Base-by-base conservation (phyloP, 1,139 yeast species). In the Sugiyamaella sp. region DNA sequence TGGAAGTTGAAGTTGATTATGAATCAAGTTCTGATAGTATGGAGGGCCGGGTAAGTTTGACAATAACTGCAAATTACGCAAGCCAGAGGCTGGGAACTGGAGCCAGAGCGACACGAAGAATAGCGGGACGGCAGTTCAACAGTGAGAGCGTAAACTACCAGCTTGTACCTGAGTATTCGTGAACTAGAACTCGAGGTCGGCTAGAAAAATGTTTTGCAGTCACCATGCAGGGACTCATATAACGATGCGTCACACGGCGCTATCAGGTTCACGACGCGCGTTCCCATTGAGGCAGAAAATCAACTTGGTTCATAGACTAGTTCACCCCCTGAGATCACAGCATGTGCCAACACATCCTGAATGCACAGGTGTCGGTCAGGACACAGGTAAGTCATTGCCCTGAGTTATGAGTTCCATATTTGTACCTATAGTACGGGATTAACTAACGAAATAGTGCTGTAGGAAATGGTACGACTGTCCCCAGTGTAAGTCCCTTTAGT, bases 401-500 rank as follows among this genome's bases (percentile, higher is more conserved):
- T 38, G 52, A 38, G 40, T 29, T 16, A 12, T 32, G 1, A 21
- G 9, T 12, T 6, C 12, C n/a, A 12, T 17, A 12, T 20, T n/a
- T n/a, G n/a, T n/a, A n/a, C n/a, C n/a, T n/a, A n/a, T n/a, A n/a
- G n/a, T n/a, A n/a, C n/a, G n/a, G n/a, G n/a, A n/a, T n/a, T n/a
- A n/a, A 27, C 50, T 46, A 38, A 48, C 51, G 8, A 10, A 14
- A 21, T 37, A 64, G 65, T 70, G 73, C 54, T 70, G 73, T 52
- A 59, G 65, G 16, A 68, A 68, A 54, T 70, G 72, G 69, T 69
- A 68, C 53, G 74, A 71, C 62, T 71, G 75, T 53, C 72, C 74
- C 10, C 63, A 63, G 50, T 71, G 73, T 66, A 60, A 52, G 70
- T 59, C 21, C 8, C 19, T 8, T 29, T 12, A 8, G 14, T 29